Percentiles rank a stretch among this genome's conserved stretches.
These are phyloP conservation scores for Agroathelia rolfsii DNA, from an alignment of 1,284 basidiomycete genomes.

Conservation along the genomic window DNA sequence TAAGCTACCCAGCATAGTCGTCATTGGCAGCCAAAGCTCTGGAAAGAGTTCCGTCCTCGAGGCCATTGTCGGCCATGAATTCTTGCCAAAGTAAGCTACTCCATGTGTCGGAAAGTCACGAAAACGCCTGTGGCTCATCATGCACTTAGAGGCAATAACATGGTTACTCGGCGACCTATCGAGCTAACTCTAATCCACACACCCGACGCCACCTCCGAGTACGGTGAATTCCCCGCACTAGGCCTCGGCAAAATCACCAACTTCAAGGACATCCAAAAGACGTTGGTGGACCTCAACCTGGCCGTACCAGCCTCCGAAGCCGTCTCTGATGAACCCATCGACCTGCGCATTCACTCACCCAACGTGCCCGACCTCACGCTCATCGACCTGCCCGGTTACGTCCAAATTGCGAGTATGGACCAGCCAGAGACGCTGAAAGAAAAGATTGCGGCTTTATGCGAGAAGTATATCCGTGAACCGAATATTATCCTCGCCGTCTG, in stretches of 20 bases:
- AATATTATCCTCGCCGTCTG: slow-evolving; percentile 98
- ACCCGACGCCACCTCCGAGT: slow-evolving; percentile 56
- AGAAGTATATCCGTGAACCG: slow-evolving; percentile 94
- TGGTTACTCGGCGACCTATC: slow-evolving; percentile 98
- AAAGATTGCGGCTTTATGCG: slow-evolving; percentile 84
- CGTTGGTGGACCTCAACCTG: slow-evolving; percentile 90
- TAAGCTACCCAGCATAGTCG: slow-evolving; percentile 94
- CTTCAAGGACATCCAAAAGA: slow-evolving; percentile 86
- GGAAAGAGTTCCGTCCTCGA: slow-evolving; percentile 98
- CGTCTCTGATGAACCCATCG: slow-evolving; percentile 92
- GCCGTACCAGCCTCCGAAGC: slow-evolving; percentile 83
- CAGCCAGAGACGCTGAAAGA: slow-evolving; percentile 93
- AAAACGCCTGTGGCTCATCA: slow-evolving; percentile 1
- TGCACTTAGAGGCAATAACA: slow-evolving; percentile 86
- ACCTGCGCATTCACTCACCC: slow-evolving; percentile 93
- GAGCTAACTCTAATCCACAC: slow-evolving; percentile 96
- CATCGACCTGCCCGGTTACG: slow-evolving; percentile 96
- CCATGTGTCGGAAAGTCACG: slow-evolving; percentile 1
- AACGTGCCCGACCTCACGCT: slow-evolving; percentile 94
- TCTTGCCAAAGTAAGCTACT: slow-evolving; percentile 81
- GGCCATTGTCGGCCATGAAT: slow-evolving; percentile 96
- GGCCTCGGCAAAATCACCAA: slow-evolving; percentile 84
- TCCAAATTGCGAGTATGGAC: slow-evolving; percentile 91
- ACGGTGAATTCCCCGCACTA: slow-evolving; percentile 89
- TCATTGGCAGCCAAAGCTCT: slow-evolving; percentile 95